Conservation (phyloP, 257 asterid genomes). For the Vinca minor region DNA sequence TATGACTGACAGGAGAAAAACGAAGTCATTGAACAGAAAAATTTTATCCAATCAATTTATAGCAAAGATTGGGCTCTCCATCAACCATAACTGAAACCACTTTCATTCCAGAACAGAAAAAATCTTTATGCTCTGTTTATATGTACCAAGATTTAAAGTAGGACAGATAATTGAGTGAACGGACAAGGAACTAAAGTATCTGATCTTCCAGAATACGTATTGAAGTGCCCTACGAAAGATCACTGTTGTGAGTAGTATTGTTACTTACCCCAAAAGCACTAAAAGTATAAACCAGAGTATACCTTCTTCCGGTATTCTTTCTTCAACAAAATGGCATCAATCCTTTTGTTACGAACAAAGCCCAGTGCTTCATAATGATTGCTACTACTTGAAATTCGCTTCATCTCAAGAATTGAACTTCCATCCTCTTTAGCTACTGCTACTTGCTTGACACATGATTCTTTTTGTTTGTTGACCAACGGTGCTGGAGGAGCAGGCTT, state of each 20-base stretch:
- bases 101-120: not conserved
- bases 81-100: not conserved
- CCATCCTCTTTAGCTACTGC: slow-evolving; percentile 60
- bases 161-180: not conserved
- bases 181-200: not conserved
- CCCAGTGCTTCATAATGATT: slow-evolving; percentile 95
- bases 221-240: not conserved
- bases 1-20: not conserved
- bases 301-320: slow-evolving; percentile 94
- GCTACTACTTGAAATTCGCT: slow-evolving; percentile 61
- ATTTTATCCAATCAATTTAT: not conserved
- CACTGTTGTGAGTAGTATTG: not conserved
- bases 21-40: not conserved
- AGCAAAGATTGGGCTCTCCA: not conserved
- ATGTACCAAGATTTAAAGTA: not conserved
- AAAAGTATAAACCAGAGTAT: slow-evolving; percentile 6
- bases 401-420: slow-evolving; percentile 62
- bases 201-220: not conserved
- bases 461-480: slow-evolving; percentile 50
- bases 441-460: slow-evolving; percentile 44
- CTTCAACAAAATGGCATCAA: slow-evolving; percentile 62
- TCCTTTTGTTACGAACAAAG: slow-evolving; percentile 57
- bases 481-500: slow-evolving; percentile 46
- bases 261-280: not conserved
- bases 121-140: not conserved